Conservation (phyloP, 2,329 filamentous ascomycete species). For the Sclerotinia borealis region DNA sequence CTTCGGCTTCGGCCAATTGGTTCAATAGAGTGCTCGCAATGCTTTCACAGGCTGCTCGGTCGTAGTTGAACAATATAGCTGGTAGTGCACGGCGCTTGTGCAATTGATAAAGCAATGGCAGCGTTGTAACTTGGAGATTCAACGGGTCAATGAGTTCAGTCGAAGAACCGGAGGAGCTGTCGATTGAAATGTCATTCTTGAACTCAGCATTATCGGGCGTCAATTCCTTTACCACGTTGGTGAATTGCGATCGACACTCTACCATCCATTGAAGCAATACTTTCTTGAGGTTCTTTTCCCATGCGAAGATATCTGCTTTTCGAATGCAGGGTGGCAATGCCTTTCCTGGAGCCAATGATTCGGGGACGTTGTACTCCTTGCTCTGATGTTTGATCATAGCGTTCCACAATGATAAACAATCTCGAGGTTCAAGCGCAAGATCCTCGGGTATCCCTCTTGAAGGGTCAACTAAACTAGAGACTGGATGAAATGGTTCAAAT, state of each 20-base stretch:
- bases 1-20: slow-evolving; percentile 49
- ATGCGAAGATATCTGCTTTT: slow-evolving; percentile 60
- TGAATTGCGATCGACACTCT: slow-evolving; percentile 40
- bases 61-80: slow-evolving; percentile 73
- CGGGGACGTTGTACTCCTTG: slow-evolving; percentile 42
- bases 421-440: slow-evolving; percentile 62
- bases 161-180: slow-evolving; percentile 17
- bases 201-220: slow-evolving; percentile 12
- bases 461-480: slow-evolving; percentile 55
- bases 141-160: slow-evolving; percentile 25
- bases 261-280: slow-evolving; percentile 55
- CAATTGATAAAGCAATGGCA: slow-evolving; percentile 54
- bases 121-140: slow-evolving; percentile 40
- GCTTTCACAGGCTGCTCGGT: slow-evolving; percentile 57
- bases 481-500: slow-evolving; percentile 50
- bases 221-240: slow-evolving; percentile 43
- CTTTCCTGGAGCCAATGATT: slow-evolving; percentile 43
- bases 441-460: slow-evolving; percentile 61
- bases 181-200: not conserved
- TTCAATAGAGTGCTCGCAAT: slow-evolving; percentile 47
- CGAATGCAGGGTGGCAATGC: slow-evolving; percentile 48
- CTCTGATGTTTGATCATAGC: slow-evolving; percentile 55
- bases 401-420: slow-evolving; percentile 62
- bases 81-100: slow-evolving; percentile 61
- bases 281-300: slow-evolving; percentile 57